Evolutionary conservation across 2,329 filamentous ascomycete species (phyloP).

Genomic region (Fusarium phyllophilum): DNA sequence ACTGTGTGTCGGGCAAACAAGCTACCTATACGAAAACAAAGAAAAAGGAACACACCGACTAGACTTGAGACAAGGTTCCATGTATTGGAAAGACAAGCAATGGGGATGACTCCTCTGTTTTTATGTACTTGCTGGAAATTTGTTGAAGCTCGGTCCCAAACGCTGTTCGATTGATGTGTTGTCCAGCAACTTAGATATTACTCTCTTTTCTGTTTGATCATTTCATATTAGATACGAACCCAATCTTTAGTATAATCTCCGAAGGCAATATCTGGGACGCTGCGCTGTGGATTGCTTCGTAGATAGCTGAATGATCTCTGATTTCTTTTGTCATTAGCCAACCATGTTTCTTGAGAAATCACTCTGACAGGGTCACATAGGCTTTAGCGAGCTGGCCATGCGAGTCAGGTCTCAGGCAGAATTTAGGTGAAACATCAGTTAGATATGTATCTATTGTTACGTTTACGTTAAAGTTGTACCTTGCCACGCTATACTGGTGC

Average conservation of each 20-base stretch:
- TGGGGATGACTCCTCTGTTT: background rate
- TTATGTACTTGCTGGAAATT: background rate
- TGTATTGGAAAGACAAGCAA: background rate
- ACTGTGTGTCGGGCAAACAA: background rate
- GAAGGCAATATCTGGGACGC: background rate
- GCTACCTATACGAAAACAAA: conserved; percentile 3
- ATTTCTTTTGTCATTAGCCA: background rate
- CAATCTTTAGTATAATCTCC: background rate
- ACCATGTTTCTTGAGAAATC: background rate
- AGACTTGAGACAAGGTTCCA: background rate
- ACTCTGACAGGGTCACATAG: conserved; percentile 6
- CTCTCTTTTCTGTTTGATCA: conserved; percentile 14
- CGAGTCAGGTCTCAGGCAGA: conserved; percentile 1
- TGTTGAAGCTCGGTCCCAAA: background rate
- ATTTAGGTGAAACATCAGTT: conserved; percentile 6
- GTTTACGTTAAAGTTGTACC: background rate
- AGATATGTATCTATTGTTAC: background rate
- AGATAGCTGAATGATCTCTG: conserved; percentile 11
- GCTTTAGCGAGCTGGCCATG: conserved; percentile 12
- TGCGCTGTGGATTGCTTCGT: background rate
- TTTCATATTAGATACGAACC: conserved; percentile 26
- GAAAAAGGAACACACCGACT: background rate
- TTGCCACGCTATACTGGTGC: background rate
- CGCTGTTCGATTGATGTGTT: background rate
- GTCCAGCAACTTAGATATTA: conserved; percentile 26